Percentiles rank a stretch among this genome's conserved stretches.
phyloP scores from a whole-genome alignment of 805 yeast genomes.

The Saccharomycopsis babjevae region DNA sequence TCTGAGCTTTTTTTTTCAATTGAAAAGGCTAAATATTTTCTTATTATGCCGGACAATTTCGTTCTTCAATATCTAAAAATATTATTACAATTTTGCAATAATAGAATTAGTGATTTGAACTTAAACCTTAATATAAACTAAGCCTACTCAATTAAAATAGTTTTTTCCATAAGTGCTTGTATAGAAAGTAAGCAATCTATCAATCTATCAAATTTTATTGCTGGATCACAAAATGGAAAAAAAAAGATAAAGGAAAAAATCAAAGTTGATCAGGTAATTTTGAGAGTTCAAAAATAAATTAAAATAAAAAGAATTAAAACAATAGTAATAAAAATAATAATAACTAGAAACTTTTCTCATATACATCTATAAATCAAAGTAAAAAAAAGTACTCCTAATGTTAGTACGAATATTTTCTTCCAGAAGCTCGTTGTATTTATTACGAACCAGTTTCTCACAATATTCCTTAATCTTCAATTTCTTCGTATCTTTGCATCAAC shows the following conservation, averaged over 20 bases:
- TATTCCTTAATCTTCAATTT: conserved; percentile 8
- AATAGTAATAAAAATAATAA: not conserved
- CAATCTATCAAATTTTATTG: not conserved
- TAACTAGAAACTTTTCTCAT: not conserved
- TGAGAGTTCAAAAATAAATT: not conserved
- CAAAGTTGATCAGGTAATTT: not conserved
- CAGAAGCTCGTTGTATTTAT: not conserved
- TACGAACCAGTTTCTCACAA: not conserved
- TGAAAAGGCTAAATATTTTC: too few species aligned
- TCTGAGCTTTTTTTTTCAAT: too few species aligned
- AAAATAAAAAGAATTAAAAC: not conserved
- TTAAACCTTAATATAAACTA: not conserved
- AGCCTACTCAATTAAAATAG: not conserved
- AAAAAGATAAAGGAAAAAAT: not conserved
- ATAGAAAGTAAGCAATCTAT: not conserved
- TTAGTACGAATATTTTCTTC: not conserved
- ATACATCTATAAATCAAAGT: not conserved
- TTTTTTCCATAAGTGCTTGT: not conserved
- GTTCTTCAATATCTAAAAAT: too few species aligned
- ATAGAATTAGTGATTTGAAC: not conserved
- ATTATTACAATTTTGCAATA: too few species aligned
- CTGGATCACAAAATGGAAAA: not conserved
- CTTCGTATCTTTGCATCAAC: conserved; percentile 17
- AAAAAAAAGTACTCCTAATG: not conserved
- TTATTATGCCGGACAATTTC: too few species aligned